phyloP scores from a whole-genome alignment of 768 basidiomycete species.

The Collybiopsis confluens region DNA sequence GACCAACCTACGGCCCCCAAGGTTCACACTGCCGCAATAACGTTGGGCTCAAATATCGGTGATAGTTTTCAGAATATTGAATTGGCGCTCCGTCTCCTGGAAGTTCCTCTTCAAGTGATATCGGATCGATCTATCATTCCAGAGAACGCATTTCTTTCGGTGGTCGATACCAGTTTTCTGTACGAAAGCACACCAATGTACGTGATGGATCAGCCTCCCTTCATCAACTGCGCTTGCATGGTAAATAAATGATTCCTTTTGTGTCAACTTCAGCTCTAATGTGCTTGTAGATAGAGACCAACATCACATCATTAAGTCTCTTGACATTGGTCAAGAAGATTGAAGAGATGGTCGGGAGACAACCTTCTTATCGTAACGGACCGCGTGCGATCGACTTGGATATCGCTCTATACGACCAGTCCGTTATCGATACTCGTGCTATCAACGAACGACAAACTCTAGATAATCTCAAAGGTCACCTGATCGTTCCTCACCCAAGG shows the following conservation, averaged over 20 bases:
- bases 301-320: constrained; percentile 53
- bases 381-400: constrained; percentile 91
- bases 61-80: constrained; percentile 84
- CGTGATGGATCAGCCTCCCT: constrained; percentile 81
- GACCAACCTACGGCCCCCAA: not conserved
- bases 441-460: constrained; percentile 32
- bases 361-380: constrained; percentile 76
- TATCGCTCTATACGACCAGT: constrained; percentile 68
- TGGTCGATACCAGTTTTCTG: constrained; percentile 81
- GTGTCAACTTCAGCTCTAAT: not conserved
- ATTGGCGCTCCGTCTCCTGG: constrained; percentile 67
- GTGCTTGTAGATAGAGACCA: constrained; percentile 64
- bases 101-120: constrained; percentile 36
- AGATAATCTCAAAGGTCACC: constrained; percentile 58
- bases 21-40: constrained; percentile 51
- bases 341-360: constrained; percentile 72
- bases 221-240: constrained; percentile 88
- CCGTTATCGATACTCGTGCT: constrained; percentile 53
- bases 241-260: constrained; percentile 41
- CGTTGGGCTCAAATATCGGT: constrained; percentile 88
- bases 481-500: constrained; percentile 83
- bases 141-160: constrained; percentile 23
- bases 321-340: constrained; percentile 66
- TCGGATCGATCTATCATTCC: not conserved
- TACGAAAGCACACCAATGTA: constrained; percentile 98